phyloP scores from a whole-genome alignment of 2,329 filamentous ascomycete genomes.

The Alternaria sp. region DNA sequence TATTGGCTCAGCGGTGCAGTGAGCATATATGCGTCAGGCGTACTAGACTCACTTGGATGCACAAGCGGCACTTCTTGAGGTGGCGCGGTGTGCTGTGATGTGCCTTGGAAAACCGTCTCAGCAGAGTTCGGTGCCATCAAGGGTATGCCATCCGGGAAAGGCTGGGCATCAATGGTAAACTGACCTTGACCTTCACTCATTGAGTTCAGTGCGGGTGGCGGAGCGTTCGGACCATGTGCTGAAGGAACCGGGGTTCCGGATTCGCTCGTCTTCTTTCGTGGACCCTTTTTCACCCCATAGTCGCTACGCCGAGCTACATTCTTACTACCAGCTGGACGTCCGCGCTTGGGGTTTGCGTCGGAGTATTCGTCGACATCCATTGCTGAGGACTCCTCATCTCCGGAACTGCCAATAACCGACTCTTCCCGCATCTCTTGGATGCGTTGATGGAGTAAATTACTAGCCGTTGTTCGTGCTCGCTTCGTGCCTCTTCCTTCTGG shows the following conservation, averaged over 20 bases:
- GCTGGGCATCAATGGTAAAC: slow-evolving; percentile 47
- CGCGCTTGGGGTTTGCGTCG: slow-evolving; percentile 40
- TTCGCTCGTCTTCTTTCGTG: slow-evolving; percentile 50
- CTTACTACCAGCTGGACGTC: slow-evolving; percentile 57
- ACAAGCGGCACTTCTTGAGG: slow-evolving; percentile 29
- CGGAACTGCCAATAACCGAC: slow-evolving; percentile 49
- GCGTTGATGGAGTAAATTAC: slow-evolving; percentile 51
- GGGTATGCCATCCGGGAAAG: slow-evolving; percentile 27
- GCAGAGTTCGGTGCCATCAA: slow-evolving; percentile 39
- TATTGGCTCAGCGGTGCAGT: slow-evolving; percentile 48
- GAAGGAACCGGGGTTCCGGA: slow-evolving; percentile 30
- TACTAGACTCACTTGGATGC: slow-evolving; percentile 36
- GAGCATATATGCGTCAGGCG: slow-evolving; percentile 47
- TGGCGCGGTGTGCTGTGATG: slow-evolving; percentile 37
- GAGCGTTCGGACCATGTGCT: slow-evolving; percentile 34
- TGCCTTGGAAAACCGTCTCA: slow-evolving; percentile 48
- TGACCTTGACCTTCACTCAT: slow-evolving; percentile 51
- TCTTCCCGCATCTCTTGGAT: slow-evolving; percentile 58
- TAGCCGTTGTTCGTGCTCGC: slow-evolving; percentile 38
- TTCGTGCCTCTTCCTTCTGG: slow-evolving; percentile 44
- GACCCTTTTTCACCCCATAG: slow-evolving; percentile 60
- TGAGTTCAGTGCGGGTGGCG: slow-evolving; percentile 44
- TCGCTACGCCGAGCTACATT: slow-evolving; percentile 57
- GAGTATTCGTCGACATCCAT: slow-evolving; percentile 42
- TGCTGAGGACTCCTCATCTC: slow-evolving; percentile 46